Evolutionary conservation across 371 early-diverging fungal genomes (phyloP), one percentile per base, ranked within the genome.

Genomic region (Mortierella sp.): DNA sequence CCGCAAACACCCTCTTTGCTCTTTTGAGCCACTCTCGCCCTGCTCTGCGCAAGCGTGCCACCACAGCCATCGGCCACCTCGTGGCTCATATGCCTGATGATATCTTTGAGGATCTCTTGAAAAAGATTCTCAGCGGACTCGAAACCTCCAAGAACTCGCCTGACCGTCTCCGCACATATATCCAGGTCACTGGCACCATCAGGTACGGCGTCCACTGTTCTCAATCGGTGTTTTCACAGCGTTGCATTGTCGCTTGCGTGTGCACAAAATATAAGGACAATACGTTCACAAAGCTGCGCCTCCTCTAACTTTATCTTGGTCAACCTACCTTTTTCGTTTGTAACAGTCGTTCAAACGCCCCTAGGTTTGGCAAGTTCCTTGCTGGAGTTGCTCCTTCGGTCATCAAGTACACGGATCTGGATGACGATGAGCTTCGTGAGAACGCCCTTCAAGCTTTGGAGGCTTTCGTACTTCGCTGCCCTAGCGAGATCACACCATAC

Each of bases 361-460:
- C 90, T 19, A 92, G 95, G 55, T 85, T 96, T 60, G 95, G 95
- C 31, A 92, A 92, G 54, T 92, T 95, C 88, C 82, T 98, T 11
- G 80, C 91, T 2, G 80, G 88, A n/a, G 80, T 96, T n/a, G 83
- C 96, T 7, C 94, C 96, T 5, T 88, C 91, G 21, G 92, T 97
- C 55, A 88, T 95, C 14, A 76, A 90, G 34, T 92, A 92, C 80
- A 87, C 91, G 10, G 84, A 90, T 24, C 89, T 94, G 50, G 95
- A 93, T 45, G 96, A 97, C 79, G 96, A 96, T 79, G 98, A 97
- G 80, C 88, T 96, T 74, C 93, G 97, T 14, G 97, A 97, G 87
- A 93, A 95, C 21, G 96, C 96, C 74, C 89, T 98, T 38, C 95
- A 97, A 80, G 91, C 97, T 8, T 82, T 97, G 57, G 98, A 98